Conservation (phyloP, 164 flowering plant species). For the Tetracentron sinense region DNA sequence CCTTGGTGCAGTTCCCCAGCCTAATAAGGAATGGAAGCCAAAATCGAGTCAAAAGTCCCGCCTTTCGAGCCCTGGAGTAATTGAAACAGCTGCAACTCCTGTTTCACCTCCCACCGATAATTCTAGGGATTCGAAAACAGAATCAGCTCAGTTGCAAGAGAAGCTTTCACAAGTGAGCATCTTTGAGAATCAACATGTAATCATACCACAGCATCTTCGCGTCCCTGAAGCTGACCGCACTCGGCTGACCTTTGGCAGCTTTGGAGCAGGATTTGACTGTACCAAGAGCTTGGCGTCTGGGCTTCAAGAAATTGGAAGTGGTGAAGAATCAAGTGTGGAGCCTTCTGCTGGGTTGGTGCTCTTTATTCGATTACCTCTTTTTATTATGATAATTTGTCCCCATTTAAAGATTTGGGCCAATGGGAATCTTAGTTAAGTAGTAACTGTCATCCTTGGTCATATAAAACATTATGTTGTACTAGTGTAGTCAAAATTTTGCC, state of each 20-base stretch:
- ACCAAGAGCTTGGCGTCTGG: constrained; percentile 29
- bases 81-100: constrained; percentile 47
- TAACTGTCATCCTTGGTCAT: no score
- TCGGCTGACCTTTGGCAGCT: constrained; percentile 80
- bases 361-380: background rate
- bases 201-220: constrained; percentile 85
- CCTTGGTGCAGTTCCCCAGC: constrained; percentile 47
- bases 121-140: constrained; percentile 33
- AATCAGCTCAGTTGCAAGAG: constrained; percentile 47
- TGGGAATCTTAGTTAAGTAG: no score
- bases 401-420: no score
- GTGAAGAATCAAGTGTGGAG: constrained; percentile 40
- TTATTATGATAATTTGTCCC: background rate
- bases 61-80: constrained; percentile 40
- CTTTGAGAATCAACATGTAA: constrained; percentile 66
- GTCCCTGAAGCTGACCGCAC: constrained; percentile 74
- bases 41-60: constrained; percentile 62
- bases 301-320: constrained; percentile 24
- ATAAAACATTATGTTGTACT: no score
- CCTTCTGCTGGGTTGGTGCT: constrained; percentile 52
- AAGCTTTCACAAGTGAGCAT: constrained; percentile 42
- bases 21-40: constrained; percentile 91
- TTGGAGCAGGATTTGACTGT: constrained; percentile 57
- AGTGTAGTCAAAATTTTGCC: no score
- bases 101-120: constrained; percentile 37